A percentile compares a stretch with the other conserved stretches of the same genome.
These are phyloP conservation scores for Lactifluus subvellereus DNA, from an alignment of 768 basidiomycete species.

Conservation along the genomic window DNA sequence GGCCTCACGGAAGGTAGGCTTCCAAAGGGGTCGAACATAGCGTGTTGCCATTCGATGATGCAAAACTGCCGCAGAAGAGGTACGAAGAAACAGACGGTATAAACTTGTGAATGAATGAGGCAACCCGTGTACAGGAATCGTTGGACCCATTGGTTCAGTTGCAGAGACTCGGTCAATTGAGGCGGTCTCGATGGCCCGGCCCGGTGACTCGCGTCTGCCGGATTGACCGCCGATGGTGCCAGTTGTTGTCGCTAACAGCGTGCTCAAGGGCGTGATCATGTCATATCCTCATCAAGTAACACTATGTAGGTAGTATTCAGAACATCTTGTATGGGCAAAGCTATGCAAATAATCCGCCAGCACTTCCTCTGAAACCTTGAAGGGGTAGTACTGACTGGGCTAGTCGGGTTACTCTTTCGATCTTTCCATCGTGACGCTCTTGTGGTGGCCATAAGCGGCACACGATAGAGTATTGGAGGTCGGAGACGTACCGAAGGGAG, in stretches of 20 bases:
- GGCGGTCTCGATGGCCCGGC: too few relatives aligned
- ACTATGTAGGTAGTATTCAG: background rate
- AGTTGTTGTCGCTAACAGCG: too few relatives aligned
- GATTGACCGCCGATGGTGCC: too few relatives aligned
- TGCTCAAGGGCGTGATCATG: too few relatives aligned
- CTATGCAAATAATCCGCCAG: background rate
- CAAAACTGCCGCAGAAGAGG: slow-evolving; percentile 19
- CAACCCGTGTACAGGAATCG: background rate
- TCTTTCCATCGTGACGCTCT: background rate
- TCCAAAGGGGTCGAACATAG: slow-evolving; percentile 17
- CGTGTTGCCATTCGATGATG: slow-evolving; percentile 18
- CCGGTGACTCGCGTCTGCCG: too few relatives aligned
- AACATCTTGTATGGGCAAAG: background rate
- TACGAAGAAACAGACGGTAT: slow-evolving; percentile 21
- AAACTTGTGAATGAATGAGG: slow-evolving; percentile 18
- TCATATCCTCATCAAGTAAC: background rate
- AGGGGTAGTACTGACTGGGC: background rate
- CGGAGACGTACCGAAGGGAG: slow-evolving; percentile 1
- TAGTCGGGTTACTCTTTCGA: background rate
- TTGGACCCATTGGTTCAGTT: background rate
- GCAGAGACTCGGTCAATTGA: background rate
- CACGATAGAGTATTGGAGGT: background rate
- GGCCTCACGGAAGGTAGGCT: slow-evolving; percentile 20
- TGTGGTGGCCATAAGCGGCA: background rate
- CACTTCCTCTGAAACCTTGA: too few relatives aligned